Percentiles rank a stretch among this genome's conserved stretches.
phyloP scores from a whole-genome alignment of 2,329 filamentous ascomycete species.

The Apiospora aurea region DNA sequence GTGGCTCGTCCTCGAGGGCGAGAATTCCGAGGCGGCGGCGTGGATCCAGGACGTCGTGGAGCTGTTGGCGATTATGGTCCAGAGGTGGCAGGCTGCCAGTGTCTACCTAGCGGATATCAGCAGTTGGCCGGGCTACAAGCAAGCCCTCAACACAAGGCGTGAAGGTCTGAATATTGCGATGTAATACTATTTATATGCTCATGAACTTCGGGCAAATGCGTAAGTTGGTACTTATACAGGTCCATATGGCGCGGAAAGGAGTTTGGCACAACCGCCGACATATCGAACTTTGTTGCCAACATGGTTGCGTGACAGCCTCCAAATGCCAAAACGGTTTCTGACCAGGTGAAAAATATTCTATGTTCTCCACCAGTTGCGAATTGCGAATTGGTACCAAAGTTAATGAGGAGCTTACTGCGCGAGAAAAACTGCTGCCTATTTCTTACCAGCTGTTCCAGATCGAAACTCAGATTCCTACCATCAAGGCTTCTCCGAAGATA shows the following conservation, averaged over 20 bases:
- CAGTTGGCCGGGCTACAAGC: background rate
- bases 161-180: background rate
- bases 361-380: background rate
- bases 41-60: constrained; percentile 30
- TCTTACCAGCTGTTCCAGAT: background rate
- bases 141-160: background rate
- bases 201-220: background rate
- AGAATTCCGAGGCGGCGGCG: constrained; percentile 25
- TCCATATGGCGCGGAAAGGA: background rate
- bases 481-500: background rate
- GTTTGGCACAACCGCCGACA: background rate
- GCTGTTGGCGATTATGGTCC: constrained; percentile 28
- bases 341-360: background rate
- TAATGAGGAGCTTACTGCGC: background rate
- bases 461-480: background rate
- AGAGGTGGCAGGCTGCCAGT: constrained; percentile 32
- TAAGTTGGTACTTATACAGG: background rate
- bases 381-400: background rate
- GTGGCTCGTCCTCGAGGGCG: constrained; percentile 31
- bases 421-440: background rate
- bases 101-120: constrained; percentile 9
- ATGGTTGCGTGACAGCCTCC: background rate
- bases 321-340: background rate
- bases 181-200: background rate
- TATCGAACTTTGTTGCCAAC: background rate